These are phyloP conservation scores for Rhizopus microsporus DNA, from an alignment of 371 early-diverging fungal genomes.

Conservation along the genomic window DNA sequence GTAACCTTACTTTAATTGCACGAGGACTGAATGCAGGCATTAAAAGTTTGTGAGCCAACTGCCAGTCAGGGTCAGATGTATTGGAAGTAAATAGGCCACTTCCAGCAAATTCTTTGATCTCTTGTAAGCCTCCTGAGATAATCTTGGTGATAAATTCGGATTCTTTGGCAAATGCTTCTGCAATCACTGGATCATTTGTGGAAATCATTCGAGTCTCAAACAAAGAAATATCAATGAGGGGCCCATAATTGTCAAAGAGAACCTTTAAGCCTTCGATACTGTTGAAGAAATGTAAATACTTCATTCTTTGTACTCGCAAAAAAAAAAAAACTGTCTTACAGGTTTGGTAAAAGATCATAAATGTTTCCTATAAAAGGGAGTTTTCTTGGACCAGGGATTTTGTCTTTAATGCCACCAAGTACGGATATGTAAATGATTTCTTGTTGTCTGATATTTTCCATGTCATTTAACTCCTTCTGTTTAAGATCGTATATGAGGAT, in stretches of 20 bases:
- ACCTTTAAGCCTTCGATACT: constrained; percentile 31
- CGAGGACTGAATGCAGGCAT: constrained; percentile 58
- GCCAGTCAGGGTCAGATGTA: constrained; percentile 49
- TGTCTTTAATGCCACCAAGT: too few relatives aligned
- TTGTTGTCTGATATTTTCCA: too few relatives aligned
- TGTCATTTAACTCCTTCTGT: too few relatives aligned
- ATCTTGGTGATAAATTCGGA: constrained; percentile 46
- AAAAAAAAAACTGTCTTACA: constrained; percentile 20
- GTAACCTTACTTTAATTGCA: constrained; percentile 28
- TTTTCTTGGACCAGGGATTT: constrained; percentile 30
- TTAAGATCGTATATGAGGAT: too few relatives aligned
- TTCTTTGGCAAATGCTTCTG: constrained; percentile 39
- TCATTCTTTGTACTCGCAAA: not conserved
- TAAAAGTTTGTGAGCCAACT: constrained; percentile 53
- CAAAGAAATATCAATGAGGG: constrained; percentile 30
- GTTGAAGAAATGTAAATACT: not conserved
- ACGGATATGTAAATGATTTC: too few relatives aligned
- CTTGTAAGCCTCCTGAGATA: constrained; percentile 25
- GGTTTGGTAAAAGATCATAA: constrained; percentile 37
- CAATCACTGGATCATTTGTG: constrained; percentile 40
- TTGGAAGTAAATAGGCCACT: constrained; percentile 50
- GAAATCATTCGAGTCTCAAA: constrained; percentile 22
- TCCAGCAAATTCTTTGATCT: constrained; percentile 39
- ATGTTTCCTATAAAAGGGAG: constrained; percentile 38
- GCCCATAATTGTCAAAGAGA: constrained; percentile 31